Percentiles rank a stretch among this genome's conserved stretches.
Conservation (phyloP, 192 early-diverging fungal species). For the Dimargaris cristalligena region DNA sequence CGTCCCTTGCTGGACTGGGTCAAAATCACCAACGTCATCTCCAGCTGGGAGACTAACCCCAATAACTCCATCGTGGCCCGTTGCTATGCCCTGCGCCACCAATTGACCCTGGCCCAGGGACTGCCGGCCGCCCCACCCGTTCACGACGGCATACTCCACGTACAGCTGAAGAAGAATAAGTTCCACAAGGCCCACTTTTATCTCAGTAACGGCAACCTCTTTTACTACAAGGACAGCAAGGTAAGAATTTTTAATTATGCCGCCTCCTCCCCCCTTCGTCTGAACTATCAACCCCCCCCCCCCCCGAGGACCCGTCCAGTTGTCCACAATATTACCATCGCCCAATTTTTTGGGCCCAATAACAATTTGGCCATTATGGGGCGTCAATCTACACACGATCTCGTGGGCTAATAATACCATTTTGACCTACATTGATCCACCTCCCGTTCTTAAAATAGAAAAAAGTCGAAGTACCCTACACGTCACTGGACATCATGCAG, state of each 20-base stretch:
- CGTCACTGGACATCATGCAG: conserved; percentile 8
- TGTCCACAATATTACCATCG: too few relatives aligned
- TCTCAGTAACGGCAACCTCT: not conserved
- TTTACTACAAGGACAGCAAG: conserved; percentile 11
- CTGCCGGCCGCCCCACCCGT: not conserved
- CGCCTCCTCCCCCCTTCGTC: too few relatives aligned
- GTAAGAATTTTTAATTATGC: too few relatives aligned
- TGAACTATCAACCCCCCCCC: too few relatives aligned
- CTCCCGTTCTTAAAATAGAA: too few relatives aligned
- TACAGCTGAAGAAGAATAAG: conserved; percentile 10
- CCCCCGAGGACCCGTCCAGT: too few relatives aligned
- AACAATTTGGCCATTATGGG: too few relatives aligned
- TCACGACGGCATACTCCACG: not conserved
- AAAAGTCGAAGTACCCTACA: conserved; percentile 8
- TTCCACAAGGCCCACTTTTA: conserved; percentile 6
- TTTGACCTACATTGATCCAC: too few relatives aligned
- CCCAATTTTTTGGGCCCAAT: too few relatives aligned
- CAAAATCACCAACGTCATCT: conserved; percentile 60
- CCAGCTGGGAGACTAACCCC: conserved; percentile 64
- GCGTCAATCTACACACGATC: too few relatives aligned
- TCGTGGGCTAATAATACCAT: too few relatives aligned
- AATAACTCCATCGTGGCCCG: conserved; percentile 48
- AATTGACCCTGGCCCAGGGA: not conserved
- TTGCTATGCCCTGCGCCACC: not conserved
- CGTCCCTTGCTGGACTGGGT: conserved; percentile 86